Percentiles rank a stretch among this genome's conserved stretches.
phyloP scores from a whole-genome alignment of 495 filamentous ascomycete species.

The Penicillium ucsense region DNA sequence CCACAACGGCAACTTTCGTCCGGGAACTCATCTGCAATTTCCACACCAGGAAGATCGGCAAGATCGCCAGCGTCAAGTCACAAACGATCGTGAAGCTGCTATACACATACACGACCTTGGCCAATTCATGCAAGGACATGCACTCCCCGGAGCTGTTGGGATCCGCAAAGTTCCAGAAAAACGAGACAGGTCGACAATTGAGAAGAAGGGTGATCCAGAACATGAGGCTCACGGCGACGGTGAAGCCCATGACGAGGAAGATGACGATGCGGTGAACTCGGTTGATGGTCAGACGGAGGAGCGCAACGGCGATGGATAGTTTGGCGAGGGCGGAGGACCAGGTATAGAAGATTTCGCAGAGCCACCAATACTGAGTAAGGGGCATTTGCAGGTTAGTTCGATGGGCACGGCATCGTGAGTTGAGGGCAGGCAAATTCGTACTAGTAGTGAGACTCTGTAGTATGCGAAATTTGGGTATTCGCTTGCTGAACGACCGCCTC shows the following conservation, averaged over 20 bases:
- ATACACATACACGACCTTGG: not conserved
- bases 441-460: not conserved
- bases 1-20: constrained; percentile 19
- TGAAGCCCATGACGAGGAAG: not conserved
- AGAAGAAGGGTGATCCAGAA: not conserved
- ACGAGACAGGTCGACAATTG: not conserved
- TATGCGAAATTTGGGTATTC: not conserved
- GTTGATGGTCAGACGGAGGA: constrained; percentile 21
- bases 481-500: not conserved
- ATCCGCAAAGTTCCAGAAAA: not conserved
- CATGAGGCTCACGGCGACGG: not conserved
- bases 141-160: not conserved
- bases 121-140: not conserved
- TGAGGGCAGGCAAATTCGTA: not conserved
- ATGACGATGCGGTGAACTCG: not conserved
- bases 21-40: constrained; percentile 17
- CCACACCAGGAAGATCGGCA: not conserved
- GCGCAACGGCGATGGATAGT: constrained; percentile 24
- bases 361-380: constrained; percentile 4
- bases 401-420: too few species aligned
- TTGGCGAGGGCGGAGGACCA: constrained; percentile 17
- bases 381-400: too few species aligned
- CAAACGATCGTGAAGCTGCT: not conserved
- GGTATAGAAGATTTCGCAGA: constrained; percentile 20
- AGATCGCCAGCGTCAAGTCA: not conserved